A percentile compares a stretch with the other conserved stretches of the same genome.
Evolutionary conservation across 495 filamentous ascomycete species (phyloP).

Genomic region (Neurospora intermedia): DNA sequence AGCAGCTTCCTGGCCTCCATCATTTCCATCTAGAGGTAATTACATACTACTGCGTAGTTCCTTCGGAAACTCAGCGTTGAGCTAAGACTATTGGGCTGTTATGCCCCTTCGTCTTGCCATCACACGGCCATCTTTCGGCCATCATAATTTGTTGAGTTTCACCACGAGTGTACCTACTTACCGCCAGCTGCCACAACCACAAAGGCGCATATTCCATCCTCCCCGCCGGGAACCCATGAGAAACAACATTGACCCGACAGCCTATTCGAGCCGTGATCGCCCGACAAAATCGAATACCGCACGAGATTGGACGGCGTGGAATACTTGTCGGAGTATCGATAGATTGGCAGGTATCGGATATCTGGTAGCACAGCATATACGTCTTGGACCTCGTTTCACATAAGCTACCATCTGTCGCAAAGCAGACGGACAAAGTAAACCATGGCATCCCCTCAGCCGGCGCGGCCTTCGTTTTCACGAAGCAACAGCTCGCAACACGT

Average conservation of each 20-base stretch:
- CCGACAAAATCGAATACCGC: neutral
- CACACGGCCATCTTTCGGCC: neutral
- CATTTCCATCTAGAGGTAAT: neutral
- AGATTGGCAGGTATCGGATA: neutral
- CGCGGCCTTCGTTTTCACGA: slow-evolving; percentile 5
- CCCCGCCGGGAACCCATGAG: neutral
- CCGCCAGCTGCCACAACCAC: neutral
- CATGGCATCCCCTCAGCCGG: neutral
- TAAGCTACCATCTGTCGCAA: neutral
- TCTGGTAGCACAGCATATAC: neutral
- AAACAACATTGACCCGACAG: neutral
- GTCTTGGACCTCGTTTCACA: neutral
- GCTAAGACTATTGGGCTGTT: neutral
- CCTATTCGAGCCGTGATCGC: neutral
- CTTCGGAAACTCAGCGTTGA: neutral
- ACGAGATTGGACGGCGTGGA: neutral
- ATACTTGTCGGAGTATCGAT: neutral
- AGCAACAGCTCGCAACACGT: slow-evolving; percentile 5
- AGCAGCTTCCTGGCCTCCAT: neutral
- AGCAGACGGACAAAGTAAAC: neutral
- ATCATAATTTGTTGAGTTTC: neutral
- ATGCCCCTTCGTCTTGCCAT: neutral
- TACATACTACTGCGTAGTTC: neutral
- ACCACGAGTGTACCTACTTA: neutral
- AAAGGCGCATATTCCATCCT: neutral